phyloP scores from a whole-genome alignment of 2,329 filamentous ascomycete genomes.

The Aspergillus neotritici region DNA sequence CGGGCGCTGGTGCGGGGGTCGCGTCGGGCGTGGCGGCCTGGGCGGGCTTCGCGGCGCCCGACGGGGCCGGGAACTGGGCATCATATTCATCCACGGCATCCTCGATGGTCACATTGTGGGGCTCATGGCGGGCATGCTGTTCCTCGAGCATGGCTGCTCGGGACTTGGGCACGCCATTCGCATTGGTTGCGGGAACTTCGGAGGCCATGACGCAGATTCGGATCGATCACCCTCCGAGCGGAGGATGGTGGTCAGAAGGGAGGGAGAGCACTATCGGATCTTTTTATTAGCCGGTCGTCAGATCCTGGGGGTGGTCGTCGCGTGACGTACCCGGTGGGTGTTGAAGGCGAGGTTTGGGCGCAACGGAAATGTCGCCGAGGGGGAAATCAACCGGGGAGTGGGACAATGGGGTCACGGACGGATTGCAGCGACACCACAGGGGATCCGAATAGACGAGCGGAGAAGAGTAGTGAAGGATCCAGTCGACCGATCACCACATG shows the following conservation, averaged over 20 bases:
- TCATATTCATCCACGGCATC: conserved; percentile 77
- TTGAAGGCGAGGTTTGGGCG: too few species aligned
- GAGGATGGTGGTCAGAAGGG: conserved; percentile 6
- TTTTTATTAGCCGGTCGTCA: neutral
- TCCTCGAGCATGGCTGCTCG: conserved; percentile 50
- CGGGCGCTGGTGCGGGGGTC: conserved; percentile 23
- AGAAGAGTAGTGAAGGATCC: too few species aligned
- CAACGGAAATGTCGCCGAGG: too few species aligned
- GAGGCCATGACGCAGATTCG: conserved; percentile 26
- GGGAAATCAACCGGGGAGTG: too few species aligned
- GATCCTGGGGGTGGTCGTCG: too few species aligned
- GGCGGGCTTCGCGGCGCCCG: conserved; percentile 35
- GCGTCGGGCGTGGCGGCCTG: conserved; percentile 21
- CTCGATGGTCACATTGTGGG: conserved; percentile 66
- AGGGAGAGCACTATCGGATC: conserved; percentile 8
- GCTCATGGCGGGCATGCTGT: conserved; percentile 48
- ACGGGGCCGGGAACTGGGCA: conserved; percentile 52
- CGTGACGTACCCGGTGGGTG: too few species aligned
- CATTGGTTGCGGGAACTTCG: conserved; percentile 24
- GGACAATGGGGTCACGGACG: too few species aligned
- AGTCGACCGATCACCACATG: too few species aligned
- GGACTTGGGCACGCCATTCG: conserved; percentile 38
- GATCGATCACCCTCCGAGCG: neutral
- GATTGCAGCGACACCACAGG: too few species aligned
- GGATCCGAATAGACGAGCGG: too few species aligned